A percentile compares a stretch with the other conserved stretches of the same genome.
Evolutionary conservation across 2,329 filamentous ascomycete genomes (phyloP).

Genomic region (Aspergillus tanneri): DNA sequence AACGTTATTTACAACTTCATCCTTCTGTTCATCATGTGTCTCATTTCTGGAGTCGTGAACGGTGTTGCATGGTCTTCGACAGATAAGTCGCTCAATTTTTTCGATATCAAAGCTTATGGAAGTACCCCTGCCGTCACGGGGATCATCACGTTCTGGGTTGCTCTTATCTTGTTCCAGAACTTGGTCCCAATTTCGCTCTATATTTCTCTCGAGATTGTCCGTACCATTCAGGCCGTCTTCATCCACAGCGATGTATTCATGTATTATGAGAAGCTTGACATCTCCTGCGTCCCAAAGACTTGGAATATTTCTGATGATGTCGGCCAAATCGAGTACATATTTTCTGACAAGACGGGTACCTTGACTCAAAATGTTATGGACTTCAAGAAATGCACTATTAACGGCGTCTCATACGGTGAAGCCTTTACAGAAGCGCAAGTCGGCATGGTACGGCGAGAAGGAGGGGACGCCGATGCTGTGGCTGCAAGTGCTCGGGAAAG

Average conservation of each 20-base stretch:
- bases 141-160: slow-evolving; percentile 96
- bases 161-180: slow-evolving; percentile 93
- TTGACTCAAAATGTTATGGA: slow-evolving; percentile 95
- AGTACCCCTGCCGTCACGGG: slow-evolving; percentile 73
- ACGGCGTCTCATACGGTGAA: slow-evolving; percentile 93
- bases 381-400: slow-evolving; percentile 97
- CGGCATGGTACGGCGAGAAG: slow-evolving; percentile 89
- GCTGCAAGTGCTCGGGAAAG: slow-evolving; percentile 68
- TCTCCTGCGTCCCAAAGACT: slow-evolving; percentile 93
- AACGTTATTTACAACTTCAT: slow-evolving; percentile 97
- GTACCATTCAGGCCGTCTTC: slow-evolving; percentile 89
- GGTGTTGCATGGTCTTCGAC: slow-evolving; percentile 76
- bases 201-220: slow-evolving; percentile 93
- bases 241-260: slow-evolving; percentile 95
- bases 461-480: slow-evolving; percentile 82
- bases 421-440: slow-evolving; percentile 96
- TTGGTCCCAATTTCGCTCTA: slow-evolving; percentile 98
- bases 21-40: slow-evolving; percentile 84
- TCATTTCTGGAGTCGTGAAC: slow-evolving; percentile 80
- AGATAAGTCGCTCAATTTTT: slow-evolving; percentile 73
- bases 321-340: slow-evolving; percentile 98
- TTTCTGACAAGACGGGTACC: slow-evolving; percentile 91
- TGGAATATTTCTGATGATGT: slow-evolving; percentile 99
- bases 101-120: slow-evolving; percentile 83
- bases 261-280: slow-evolving; percentile 94